Conservation (phyloP, 176 grass and related monocot species). For the Zoysia pacifica region DNA sequence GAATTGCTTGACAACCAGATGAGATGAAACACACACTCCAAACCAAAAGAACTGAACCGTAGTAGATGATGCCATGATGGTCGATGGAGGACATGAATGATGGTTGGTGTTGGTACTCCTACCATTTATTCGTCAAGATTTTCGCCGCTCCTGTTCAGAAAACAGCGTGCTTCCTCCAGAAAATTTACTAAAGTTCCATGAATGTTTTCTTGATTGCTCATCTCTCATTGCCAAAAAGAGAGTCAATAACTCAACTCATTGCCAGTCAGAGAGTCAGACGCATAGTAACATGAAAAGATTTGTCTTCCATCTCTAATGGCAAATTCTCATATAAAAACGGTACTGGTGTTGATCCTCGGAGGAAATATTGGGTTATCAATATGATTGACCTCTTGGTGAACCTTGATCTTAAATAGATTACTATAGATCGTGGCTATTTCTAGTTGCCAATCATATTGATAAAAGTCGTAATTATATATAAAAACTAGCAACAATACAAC, state of each 20-base stretch:
- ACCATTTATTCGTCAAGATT: conserved; percentile 25
- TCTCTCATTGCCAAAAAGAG: neutral
- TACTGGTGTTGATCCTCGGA: neutral
- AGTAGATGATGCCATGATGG: no score
- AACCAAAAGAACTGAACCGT: neutral
- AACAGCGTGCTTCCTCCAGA: neutral
- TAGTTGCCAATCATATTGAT: neutral
- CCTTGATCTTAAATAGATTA: neutral
- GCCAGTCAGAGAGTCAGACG: neutral
- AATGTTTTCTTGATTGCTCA: conserved; percentile 12
- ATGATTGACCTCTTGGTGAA: neutral
- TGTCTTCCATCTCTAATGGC: neutral
- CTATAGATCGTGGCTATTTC: neutral
- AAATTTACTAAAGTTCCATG: conserved; percentile 1
- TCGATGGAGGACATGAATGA: neutral
- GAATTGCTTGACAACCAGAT: neutral
- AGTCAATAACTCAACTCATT: neutral
- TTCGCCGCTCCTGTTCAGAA: neutral
- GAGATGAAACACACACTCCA: no score
- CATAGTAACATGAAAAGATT: neutral
- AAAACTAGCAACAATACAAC: neutral
- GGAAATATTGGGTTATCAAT: neutral
- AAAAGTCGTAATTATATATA: neutral
- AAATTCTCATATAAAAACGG: neutral
- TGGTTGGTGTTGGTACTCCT: neutral